These are phyloP conservation scores for Diplogelasinospora grovesii DNA, from an alignment of 495 filamentous ascomycete species.

Conservation along the genomic window DNA sequence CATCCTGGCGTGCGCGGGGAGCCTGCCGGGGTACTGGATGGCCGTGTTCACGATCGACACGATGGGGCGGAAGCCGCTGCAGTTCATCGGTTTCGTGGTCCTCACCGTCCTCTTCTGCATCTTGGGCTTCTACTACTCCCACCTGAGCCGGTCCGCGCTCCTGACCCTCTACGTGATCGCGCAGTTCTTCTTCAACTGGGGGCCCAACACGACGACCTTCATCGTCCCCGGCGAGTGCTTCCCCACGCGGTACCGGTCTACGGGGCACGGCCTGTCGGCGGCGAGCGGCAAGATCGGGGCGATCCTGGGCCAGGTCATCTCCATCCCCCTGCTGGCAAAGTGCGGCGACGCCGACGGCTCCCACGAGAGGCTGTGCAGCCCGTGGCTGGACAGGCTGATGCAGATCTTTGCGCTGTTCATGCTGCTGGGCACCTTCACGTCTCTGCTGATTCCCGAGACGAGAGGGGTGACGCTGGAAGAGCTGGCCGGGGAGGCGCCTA, in stretches of 20 bases:
- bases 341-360: slow-evolving; percentile 37
- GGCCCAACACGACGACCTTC: slow-evolving; percentile 75
- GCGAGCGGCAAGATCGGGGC: slow-evolving; percentile 78
- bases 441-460: slow-evolving; percentile 67
- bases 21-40: slow-evolving; percentile 75
- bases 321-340: slow-evolving; percentile 40
- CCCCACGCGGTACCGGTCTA: slow-evolving; percentile 70
- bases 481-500: slow-evolving; percentile 41
- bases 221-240: slow-evolving; percentile 76
- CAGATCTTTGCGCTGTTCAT: slow-evolving; percentile 75
- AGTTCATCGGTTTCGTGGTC: slow-evolving; percentile 58
- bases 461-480: slow-evolving; percentile 60
- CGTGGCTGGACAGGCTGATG: slow-evolving; percentile 74
- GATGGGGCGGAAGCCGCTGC: slow-evolving; percentile 65
- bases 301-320: slow-evolving; percentile 53
- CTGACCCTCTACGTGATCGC: slow-evolving; percentile 62
- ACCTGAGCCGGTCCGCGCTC: slow-evolving; percentile 37
- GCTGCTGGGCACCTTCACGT: slow-evolving; percentile 59
- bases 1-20: slow-evolving; percentile 67
- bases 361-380: slow-evolving; percentile 27
- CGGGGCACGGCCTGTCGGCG: slow-evolving; percentile 68
- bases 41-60: slow-evolving; percentile 64
- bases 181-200: slow-evolving; percentile 47
- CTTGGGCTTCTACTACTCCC: slow-evolving; percentile 54
- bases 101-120: slow-evolving; percentile 59